Evolutionary conservation across 257 asterid genomes (phyloP), one percentile per base, ranked within the genome.

Genomic region (Solanum virginianum): DNA sequence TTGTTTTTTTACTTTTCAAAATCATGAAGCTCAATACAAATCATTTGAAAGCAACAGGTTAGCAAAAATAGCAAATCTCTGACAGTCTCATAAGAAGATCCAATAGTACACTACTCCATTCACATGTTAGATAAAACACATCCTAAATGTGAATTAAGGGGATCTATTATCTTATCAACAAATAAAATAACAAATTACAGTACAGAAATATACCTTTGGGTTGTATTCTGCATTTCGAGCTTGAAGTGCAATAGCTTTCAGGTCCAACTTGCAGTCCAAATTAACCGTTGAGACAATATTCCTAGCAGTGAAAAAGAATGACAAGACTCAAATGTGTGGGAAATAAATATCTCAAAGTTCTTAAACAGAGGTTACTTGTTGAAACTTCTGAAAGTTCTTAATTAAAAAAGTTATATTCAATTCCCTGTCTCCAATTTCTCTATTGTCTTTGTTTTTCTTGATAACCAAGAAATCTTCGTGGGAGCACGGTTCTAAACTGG

Each of bases 201-300:
- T 55, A 49, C 55, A 59, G 14, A 22, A 62, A 15, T 69, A 82
- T 86, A 93, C 99, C 98, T 95, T 95, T 29, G 97, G 97, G 87
- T 95, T 95, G 85, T 95, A 95, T 84, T 95, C 99, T 55, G 98
- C 98, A 91, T 94, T 95, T 22, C 98, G 92, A 57, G 99, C 99
- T 82, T 93, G 98, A 88, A 94, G 89, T 75, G 99, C 99, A 85
- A 95, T 93, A 24, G 97, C 92, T 89, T 95, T 95, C 59, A 95
- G 97, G 89, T 94, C 99, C 92, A 95, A 87, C 85, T 95, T 95
- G 93, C 97, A 92, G 86, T 91, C 97, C 93, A 95, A 87, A 84
- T 95, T 94, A 88, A 94, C 99, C 1, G 99, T 95, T 36, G 99
- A 95, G 49, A 95, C 99, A 85, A 95, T 93, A 85, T 95, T 94